Evolutionary conservation across 1,139 yeast species (phyloP), one percentile per base, ranked within the genome.

Genomic region (Debaryomyces fabryi): DNA sequence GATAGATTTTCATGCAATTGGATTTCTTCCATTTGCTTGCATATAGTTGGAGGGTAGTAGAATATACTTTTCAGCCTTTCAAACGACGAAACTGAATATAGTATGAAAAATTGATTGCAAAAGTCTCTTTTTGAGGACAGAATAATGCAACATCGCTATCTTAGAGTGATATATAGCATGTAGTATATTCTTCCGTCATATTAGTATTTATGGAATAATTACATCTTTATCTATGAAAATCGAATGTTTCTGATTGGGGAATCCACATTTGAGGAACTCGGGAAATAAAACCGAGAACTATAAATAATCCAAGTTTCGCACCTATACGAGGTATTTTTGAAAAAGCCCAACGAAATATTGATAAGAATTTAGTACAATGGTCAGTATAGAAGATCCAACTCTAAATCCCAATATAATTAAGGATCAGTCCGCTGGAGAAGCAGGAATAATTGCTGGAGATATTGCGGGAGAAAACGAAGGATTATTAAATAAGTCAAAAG

Each of bases 401-500:
- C 30, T 64, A 15, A 58, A 55, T 32, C 74, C 77, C 7, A 65
- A 62, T 41, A 52, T 65, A 15, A 54, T 72, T 13, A 59, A 61
- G 40, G 79, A 74, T 48, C 52, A 64, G 15, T 65, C 82, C 1
- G 60, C 83, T 0, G 80, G 76, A 1, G 55, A 71, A 5, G 67
- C 82, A 0, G 85, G 84, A 1, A 43, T 77, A 2, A 61, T 79
- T 4, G 83, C 83, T 1, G 72, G 76, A 29, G 83, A 79, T 48
- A 46, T 80, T 6, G 74, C 78, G 1, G 76, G 76, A 1, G 77
- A 73, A 54, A 72, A 68, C 25, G 69, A 66, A 23, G 58, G 61
- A 2, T 54, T 69, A n/a, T 39, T 61, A 33, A 43, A 51, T 35
- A 34, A 49, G 9, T 10, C 40, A 8, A 45, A 35, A 3, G 40